Conservation (phyloP, 1,284 basidiomycete species). For the Tremellales sp. region DNA sequence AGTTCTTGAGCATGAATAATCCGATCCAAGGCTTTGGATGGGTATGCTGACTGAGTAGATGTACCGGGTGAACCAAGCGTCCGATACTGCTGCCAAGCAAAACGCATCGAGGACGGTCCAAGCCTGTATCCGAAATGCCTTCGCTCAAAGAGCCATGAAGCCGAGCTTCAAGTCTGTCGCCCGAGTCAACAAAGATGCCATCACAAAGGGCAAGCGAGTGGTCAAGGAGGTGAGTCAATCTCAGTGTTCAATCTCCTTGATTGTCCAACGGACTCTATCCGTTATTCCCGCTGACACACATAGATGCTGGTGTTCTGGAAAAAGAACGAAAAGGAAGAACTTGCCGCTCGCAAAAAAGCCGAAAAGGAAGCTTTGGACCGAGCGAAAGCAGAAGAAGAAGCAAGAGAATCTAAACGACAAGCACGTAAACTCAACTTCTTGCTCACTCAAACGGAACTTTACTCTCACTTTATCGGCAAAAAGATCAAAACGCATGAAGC, state of each 20-base stretch:
- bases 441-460: conserved; percentile 98
- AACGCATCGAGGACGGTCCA: conserved; percentile 29
- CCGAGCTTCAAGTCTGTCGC: conserved; percentile 72
- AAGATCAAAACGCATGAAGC: conserved; percentile 95
- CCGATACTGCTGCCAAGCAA: conserved; percentile 61
- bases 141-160: conserved; percentile 75
- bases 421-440: conserved; percentile 97
- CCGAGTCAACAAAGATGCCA: conserved; percentile 81
- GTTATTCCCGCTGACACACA: neutral
- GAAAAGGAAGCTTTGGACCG: conserved; percentile 90
- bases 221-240: conserved; percentile 39
- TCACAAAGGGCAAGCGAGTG: conserved; percentile 59
- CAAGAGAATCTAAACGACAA: conserved; percentile 89
- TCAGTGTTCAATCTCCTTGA: too few species aligned
- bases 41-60: conserved; percentile 54
- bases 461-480: conserved; percentile 98
- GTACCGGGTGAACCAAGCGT: conserved; percentile 66
- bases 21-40: conserved; percentile 12
- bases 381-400: conserved; percentile 92
- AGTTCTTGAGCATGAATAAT: conserved; percentile 7
- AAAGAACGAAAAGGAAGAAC: conserved; percentile 90
- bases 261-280: neutral
- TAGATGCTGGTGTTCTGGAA: conserved; percentile 96
- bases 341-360: conserved; percentile 86
- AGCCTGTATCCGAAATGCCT: conserved; percentile 57